Conservation (phyloP, 1,284 basidiomycete species). For the Ceratobasidium papillatum region DNA sequence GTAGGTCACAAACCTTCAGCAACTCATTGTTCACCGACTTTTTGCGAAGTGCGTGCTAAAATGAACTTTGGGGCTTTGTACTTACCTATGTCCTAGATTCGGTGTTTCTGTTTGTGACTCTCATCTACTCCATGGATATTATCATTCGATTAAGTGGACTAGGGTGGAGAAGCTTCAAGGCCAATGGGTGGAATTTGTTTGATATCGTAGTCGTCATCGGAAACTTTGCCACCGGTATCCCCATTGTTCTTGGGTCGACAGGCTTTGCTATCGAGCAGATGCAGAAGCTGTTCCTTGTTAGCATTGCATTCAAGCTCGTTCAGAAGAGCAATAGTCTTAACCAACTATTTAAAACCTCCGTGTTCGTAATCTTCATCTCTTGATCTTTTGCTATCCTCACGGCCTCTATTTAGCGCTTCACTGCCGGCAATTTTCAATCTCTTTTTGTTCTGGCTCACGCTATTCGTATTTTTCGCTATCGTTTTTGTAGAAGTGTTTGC, state of each 20-base stretch:
- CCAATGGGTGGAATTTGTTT: conserved; percentile 94
- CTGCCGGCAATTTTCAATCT: conserved; percentile 88
- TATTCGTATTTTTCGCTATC: conserved; percentile 94
- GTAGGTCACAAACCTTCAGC: conserved; percentile 83
- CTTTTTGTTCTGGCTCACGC: conserved; percentile 87
- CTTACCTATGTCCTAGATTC: conserved; percentile 60
- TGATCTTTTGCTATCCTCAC: conserved; percentile 4
- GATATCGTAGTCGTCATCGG: conserved; percentile 86
- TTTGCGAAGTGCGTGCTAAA: conserved; percentile 68
- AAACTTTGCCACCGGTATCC: conserved; percentile 84
- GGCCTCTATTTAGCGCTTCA: conserved; percentile 67
- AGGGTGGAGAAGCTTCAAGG: conserved; percentile 83
- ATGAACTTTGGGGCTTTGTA: neutral
- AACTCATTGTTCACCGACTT: conserved; percentile 64
- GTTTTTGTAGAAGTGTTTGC: conserved; percentile 93
- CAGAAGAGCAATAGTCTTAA: conserved; percentile 90
- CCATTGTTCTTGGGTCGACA: conserved; percentile 68
- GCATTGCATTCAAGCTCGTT: conserved; percentile 93
- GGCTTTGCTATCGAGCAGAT: conserved; percentile 72
- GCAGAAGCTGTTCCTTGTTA: conserved; percentile 94
- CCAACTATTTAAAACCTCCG: conserved; percentile 95
- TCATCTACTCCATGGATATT: conserved; percentile 83
- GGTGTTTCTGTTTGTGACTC: conserved; percentile 79
- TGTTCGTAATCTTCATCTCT: conserved; percentile 62
- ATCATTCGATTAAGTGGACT: conserved; percentile 82